Base-by-base conservation (phyloP, 2,329 filamentous ascomycete genomes). In the Claviceps lovelessii region DNA sequence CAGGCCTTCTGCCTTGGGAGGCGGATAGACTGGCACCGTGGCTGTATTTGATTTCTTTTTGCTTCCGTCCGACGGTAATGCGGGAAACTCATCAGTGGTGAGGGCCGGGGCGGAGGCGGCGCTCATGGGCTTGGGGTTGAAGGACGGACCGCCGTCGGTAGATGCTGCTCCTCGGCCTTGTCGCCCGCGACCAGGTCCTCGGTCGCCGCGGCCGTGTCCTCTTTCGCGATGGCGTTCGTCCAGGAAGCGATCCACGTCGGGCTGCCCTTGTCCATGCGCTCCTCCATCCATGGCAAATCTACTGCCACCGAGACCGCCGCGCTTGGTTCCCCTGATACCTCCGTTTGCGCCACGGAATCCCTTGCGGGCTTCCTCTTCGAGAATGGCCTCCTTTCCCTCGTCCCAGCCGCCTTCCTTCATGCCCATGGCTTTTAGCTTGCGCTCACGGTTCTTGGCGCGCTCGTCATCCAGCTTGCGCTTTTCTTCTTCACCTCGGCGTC, bases 361-460 rank as follows among this genome's bases (percentile, higher is more conserved):
- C 17, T 67, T 63, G 31, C 67, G 63, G 3, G 64, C 62, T 41
- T 75, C 71, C 56, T 76, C 72, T 45, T 72, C 70, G 17, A 65
- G 67, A 15, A 68, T 60, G 11, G 69, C 66, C 46, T 73, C 69
- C 66, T 82, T 83, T 45, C 78, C 79, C 61, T 78, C 74, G 56
- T 83, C 80, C 81, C 80, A 84, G 58, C 72, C 74, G 35, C 72
- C 73, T 44, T 78, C 74, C 64, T 76, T 77, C 49, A 67, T 69
- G 35, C 73, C 73, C 69, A 83, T 75, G 0, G 80, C 80, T 59
- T 77, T 77, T 23, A 84, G 70, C 64, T 84, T 84, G 52, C 80
- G 69, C 66, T 81, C 78, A 9, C 80, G 67, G 61, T 84, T 84
- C 59, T 74, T 75, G 29, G 76, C 78, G 13, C 81, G 73, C 68